Evolutionary conservation across 2,329 filamentous ascomycete species (phyloP).

Genomic region (Aspergillus jensenii): DNA sequence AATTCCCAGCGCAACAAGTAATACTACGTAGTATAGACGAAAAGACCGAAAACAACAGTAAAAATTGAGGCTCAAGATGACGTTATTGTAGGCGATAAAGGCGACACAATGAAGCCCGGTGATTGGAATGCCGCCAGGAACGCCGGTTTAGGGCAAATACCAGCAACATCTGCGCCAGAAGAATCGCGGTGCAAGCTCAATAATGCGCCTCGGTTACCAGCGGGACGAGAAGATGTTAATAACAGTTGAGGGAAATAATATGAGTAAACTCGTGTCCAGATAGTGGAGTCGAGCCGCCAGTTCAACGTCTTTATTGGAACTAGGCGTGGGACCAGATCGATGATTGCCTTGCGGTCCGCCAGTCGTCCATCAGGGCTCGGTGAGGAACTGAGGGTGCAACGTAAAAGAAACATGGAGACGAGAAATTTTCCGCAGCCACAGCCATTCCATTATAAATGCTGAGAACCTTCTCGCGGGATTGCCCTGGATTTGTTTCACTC

Average conservation of each 20-base stretch:
- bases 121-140: background rate
- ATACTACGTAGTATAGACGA: background rate
- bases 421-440: conserved; percentile 9
- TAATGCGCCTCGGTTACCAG: conserved; percentile 1
- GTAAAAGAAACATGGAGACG: conserved; percentile 27
- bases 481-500: background rate
- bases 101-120: background rate
- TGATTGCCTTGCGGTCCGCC: conserved; percentile 20
- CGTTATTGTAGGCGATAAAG: background rate
- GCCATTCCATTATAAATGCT: conserved; percentile 6
- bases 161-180: background rate
- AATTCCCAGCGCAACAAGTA: background rate
- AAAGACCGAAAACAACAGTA: background rate
- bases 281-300: conserved; percentile 11
- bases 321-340: conserved; percentile 15
- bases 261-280: background rate
- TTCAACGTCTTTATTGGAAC: conserved; percentile 14
- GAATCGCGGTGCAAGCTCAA: background rate
- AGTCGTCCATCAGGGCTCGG: background rate
- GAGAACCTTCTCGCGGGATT: background rate
- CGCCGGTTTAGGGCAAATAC: background rate
- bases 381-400: conserved; percentile 18
- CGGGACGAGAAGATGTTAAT: background rate
- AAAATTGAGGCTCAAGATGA: background rate
- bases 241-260: background rate